Evolutionary conservation across 2,329 filamentous ascomycete species (phyloP).

Genomic region (Acephala macrosclerotiorum): DNA sequence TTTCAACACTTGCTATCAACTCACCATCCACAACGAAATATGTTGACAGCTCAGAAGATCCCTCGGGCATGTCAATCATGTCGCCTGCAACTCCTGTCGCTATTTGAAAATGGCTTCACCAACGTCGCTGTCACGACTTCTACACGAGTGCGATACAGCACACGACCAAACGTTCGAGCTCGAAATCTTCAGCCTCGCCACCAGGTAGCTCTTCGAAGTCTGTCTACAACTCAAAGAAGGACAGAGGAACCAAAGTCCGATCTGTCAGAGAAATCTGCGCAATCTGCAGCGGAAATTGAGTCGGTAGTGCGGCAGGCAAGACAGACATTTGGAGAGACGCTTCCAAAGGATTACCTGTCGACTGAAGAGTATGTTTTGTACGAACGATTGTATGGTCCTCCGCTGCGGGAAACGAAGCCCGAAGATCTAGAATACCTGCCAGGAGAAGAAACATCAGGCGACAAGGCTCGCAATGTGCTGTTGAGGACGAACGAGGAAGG

Average conservation of each 20-base stretch:
- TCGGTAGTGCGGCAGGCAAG: constrained; percentile 73
- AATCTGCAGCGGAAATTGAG: constrained; percentile 56
- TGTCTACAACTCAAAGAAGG: constrained; percentile 32
- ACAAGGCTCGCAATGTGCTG: constrained; percentile 52
- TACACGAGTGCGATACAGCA: constrained; percentile 28
- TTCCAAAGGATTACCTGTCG: constrained; percentile 76
- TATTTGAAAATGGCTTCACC: constrained; percentile 46
- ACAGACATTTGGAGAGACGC: constrained; percentile 76
- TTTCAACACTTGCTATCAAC: constrained; percentile 1
- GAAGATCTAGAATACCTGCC: constrained; percentile 60
- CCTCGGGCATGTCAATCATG: constrained; percentile 45
- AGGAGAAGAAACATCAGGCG: constrained; percentile 54
- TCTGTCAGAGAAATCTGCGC: constrained; percentile 3
- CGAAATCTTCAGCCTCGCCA: constrained; percentile 25
- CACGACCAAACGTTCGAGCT: constrained; percentile 21
- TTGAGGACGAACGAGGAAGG: constrained; percentile 64
- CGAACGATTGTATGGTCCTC: constrained; percentile 80
- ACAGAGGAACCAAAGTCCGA: constrained; percentile 20
- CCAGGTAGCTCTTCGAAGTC: constrained; percentile 22
- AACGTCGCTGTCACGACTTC: constrained; percentile 24
- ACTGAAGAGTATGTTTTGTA: constrained; percentile 78
- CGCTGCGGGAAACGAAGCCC: constrained; percentile 65
- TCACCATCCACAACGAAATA: constrained; percentile 20
- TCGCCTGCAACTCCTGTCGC: constrained; percentile 43
- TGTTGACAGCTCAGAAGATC: constrained; percentile 41